Evolutionary conservation across 352 stramenopile species (phyloP), one percentile per base, ranked within the genome.

Genomic region (Pythium grandisporangium): DNA sequence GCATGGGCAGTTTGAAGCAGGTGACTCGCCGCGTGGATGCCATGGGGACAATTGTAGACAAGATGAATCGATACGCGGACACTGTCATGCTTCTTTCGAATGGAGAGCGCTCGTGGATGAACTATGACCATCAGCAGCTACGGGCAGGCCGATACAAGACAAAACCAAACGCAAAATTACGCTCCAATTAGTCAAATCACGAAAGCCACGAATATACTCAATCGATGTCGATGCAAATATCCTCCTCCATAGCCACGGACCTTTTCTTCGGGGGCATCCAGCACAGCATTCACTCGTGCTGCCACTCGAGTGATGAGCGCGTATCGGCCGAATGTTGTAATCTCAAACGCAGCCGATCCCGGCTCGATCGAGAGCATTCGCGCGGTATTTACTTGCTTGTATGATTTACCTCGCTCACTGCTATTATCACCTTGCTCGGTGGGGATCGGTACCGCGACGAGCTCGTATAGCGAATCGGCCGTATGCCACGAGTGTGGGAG

Each of bases 401-500:
- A 51, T n/a, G n/a, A n/a, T n/a, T n/a, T n/a, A n/a, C n/a, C n/a
- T n/a, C n/a, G n/a, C n/a, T n/a, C n/a, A n/a, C n/a, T n/a, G n/a
- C n/a, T n/a, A n/a, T n/a, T n/a, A n/a, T n/a, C n/a, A n/a, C n/a
- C n/a, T n/a, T n/a, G n/a, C n/a, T n/a, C n/a, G n/a, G n/a, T 21
- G 0, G 33, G 24, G 11, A 46, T 10, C 17, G 52, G 42, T 8
- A 61, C 24, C 5, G 50, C 43, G 2, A 53, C 24, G 6, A 62
- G 33, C 19, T 62, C 53, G 22, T 62, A 43, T 10, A 50, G 20
- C 12, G 40, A 0, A 30, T 63, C 50, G 2, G 22, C 8, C 12
- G 6, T 3, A 26, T 32, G 27, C 49, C 44, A 55, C 17, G 13
- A 37, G 37, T 59, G 49, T 14, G 50, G 55, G 25, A 64, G 56